phyloP scores from a whole-genome alignment of 2,329 filamentous ascomycete species.

The Saccharata proteae region DNA sequence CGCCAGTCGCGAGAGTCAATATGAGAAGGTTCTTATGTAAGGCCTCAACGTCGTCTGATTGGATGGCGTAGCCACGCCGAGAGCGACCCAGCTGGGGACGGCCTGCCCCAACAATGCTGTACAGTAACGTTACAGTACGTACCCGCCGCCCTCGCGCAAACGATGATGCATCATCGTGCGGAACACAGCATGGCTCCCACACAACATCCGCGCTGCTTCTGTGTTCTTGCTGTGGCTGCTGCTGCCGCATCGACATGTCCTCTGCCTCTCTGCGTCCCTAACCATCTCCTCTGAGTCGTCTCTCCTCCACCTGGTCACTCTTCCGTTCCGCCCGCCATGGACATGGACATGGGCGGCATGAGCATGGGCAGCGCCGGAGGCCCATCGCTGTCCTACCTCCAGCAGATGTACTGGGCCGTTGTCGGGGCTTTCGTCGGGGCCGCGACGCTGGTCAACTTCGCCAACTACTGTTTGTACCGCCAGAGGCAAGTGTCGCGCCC shows the following conservation, averaged over 20 bases:
- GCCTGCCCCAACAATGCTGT: no score
- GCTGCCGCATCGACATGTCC: background rate
- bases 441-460: slow-evolving; percentile 32
- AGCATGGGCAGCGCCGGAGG: slow-evolving; percentile 26
- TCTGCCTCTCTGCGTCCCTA: slow-evolving; percentile 2
- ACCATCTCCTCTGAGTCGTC: background rate
- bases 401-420: slow-evolving; percentile 42
- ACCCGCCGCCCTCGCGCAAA: no score
- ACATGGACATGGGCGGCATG: slow-evolving; percentile 15
- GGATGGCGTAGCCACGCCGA: no score
- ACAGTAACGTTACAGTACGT: no score
- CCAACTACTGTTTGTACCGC: slow-evolving; percentile 36
- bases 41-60: no score
- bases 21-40: slow-evolving; percentile 4
- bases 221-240: background rate
- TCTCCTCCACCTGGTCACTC: background rate
- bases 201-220: background rate
- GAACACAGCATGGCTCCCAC: slow-evolving; percentile 2
- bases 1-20: slow-evolving; percentile 2
- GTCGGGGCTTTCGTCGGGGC: slow-evolving; percentile 33
- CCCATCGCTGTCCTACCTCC: slow-evolving; percentile 34
- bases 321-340: slow-evolving; percentile 16
- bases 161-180: slow-evolving; percentile 2
- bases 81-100: no score
- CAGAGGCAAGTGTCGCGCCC: slow-evolving; percentile 41